Conservation (phyloP, 345 rosid genomes). For the Syzygium oleosum region DNA sequence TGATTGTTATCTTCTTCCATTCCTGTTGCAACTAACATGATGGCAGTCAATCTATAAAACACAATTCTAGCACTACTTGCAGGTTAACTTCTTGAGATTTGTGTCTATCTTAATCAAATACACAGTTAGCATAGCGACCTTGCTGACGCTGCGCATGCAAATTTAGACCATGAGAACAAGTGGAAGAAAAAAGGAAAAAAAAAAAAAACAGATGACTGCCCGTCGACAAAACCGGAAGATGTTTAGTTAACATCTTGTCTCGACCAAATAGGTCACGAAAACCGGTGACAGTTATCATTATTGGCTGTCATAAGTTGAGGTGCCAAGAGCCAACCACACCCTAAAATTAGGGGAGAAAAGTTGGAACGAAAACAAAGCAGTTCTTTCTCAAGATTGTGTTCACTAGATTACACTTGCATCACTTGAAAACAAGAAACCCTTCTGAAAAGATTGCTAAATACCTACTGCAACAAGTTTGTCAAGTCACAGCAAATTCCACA, state of each 20-base stretch:
- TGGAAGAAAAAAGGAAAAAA: too few species aligned
- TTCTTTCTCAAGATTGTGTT: constrained; percentile 15
- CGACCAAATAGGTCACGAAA: background rate
- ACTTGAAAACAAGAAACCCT: constrained; percentile 14
- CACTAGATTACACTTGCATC: constrained; percentile 53
- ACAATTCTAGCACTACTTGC: background rate
- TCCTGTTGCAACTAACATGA: background rate
- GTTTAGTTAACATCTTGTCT: background rate
- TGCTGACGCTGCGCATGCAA: background rate
- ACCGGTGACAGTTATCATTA: background rate
- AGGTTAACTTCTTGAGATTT: background rate
- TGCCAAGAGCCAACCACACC: background rate
- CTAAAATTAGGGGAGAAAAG: background rate
- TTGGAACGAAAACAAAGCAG: background rate
- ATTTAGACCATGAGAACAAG: background rate
- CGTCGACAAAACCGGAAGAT: background rate
- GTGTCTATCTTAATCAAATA: background rate
- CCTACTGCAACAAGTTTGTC: constrained; percentile 14
- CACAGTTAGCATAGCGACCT: background rate
- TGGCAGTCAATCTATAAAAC: background rate
- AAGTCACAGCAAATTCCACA: constrained; percentile 35
- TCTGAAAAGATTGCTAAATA: constrained; percentile 12
- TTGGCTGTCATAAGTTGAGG: background rate
- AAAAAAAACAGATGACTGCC: background rate
- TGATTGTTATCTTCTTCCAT: background rate